Base-by-base conservation (phyloP, 805 yeast genomes). In the Ogataea trehaloabstinens region DNA sequence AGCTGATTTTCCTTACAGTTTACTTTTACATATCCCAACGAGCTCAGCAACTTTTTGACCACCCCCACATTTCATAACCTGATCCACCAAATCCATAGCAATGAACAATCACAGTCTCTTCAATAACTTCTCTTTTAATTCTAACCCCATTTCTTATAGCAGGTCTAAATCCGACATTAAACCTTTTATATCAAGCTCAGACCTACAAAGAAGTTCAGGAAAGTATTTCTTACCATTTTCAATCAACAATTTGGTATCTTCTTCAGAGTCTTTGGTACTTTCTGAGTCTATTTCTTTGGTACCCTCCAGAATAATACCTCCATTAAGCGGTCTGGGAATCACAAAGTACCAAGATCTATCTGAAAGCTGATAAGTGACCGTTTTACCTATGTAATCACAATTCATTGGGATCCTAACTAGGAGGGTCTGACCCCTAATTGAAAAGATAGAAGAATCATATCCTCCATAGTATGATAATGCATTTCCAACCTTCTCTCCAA, bases 1-100 rank as follows among this genome's bases (percentile, higher is more conserved):
- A n/a, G n/a, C n/a, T n/a, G n/a, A n/a, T n/a, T n/a, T n/a, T n/a
- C n/a, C n/a, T n/a, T n/a, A n/a, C n/a, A n/a, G n/a, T n/a, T n/a
- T n/a, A n/a, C n/a, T n/a, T n/a, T n/a, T n/a, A n/a, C n/a, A n/a
- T n/a, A n/a, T n/a, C n/a, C n/a, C n/a, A n/a, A n/a, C n/a, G n/a
- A n/a, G n/a, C n/a, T n/a, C n/a, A n/a, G n/a, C n/a, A n/a, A n/a
- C n/a, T n/a, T n/a, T n/a, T n/a, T n/a, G n/a, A n/a, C n/a, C n/a
- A n/a, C n/a, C n/a, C n/a, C n/a, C n/a, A 72, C 28, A 77, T 55
- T 53, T 82, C 87, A 54, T 73, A 75, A 1, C 80, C 80, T 42
- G 71, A 71, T 0, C 80, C 80, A 41, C 75, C 61, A 15, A 79
- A 78, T 25, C 88, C 87, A 50, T 82, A 82, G 58, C 81, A 78